Percentiles rank a stretch among this genome's conserved stretches.
These are phyloP conservation scores for Tuber umbilicatum DNA, from an alignment of 495 filamentous ascomycete genomes.

Conservation along the genomic window DNA sequence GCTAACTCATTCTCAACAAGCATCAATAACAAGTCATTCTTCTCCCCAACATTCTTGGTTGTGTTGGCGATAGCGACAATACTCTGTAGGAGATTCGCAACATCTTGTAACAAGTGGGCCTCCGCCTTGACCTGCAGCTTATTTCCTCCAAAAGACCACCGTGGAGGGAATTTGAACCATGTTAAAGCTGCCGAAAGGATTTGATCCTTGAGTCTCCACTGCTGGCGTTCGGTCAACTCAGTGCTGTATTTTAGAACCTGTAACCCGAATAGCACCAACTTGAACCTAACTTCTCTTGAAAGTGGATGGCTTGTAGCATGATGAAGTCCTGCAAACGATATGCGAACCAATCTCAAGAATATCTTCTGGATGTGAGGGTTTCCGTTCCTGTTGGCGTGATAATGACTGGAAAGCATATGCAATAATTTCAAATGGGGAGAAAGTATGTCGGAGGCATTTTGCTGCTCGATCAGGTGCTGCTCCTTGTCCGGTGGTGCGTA, in stretches of 20 bases:
- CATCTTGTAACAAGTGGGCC: slow-evolving; percentile 70
- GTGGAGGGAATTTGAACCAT: slow-evolving; percentile 78
- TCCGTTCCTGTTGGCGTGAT: slow-evolving; percentile 76
- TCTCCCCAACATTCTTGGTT: slow-evolving; percentile 59
- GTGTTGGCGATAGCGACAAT: slow-evolving; percentile 53
- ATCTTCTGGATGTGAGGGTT: slow-evolving; percentile 70
- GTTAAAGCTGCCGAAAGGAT: slow-evolving; percentile 74
- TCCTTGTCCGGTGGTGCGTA: slow-evolving; percentile 84
- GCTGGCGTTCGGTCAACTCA: slow-evolving; percentile 50
- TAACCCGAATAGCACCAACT: slow-evolving; percentile 74
- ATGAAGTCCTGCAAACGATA: slow-evolving; percentile 65
- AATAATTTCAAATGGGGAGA: slow-evolving; percentile 78
- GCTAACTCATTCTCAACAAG: slow-evolving; percentile 79
- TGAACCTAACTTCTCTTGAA: slow-evolving; percentile 82
- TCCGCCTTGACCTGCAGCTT: slow-evolving; percentile 89
- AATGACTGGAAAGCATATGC: slow-evolving; percentile 88
- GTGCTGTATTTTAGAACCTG: slow-evolving; percentile 65
- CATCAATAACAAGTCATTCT: slow-evolving; percentile 69
- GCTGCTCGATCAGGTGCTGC: slow-evolving; percentile 64
- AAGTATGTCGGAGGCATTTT: slow-evolving; percentile 68
- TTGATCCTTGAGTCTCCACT: slow-evolving; percentile 77
- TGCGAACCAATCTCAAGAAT: slow-evolving; percentile 69
- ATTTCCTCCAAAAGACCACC: slow-evolving; percentile 95
- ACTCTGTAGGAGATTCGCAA: slow-evolving; percentile 55
- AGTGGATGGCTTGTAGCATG: slow-evolving; percentile 71